phyloP scores from a whole-genome alignment of 2,329 filamentous ascomycete genomes.

The Parasarocladium wereldwijsianum region DNA sequence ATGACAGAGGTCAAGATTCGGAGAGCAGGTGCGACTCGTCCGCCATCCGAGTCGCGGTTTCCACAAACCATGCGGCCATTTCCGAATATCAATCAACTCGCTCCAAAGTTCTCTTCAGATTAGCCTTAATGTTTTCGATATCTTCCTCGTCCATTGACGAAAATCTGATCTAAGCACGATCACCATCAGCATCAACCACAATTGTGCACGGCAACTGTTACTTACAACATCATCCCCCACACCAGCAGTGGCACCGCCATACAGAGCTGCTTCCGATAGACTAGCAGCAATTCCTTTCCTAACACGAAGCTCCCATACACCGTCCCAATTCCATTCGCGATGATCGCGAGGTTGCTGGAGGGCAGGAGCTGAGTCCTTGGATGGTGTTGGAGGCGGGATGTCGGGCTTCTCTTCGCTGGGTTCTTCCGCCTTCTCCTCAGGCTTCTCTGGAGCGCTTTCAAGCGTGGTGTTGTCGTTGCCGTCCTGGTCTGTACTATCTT shows the following conservation, averaged over 20 bases:
- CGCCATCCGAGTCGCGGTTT: too few species aligned
- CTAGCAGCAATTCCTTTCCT: constrained; percentile 64
- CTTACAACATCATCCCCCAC: constrained; percentile 59
- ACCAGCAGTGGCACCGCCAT: constrained; percentile 43
- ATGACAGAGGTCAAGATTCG: too few species aligned
- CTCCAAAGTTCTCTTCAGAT: constrained; percentile 36
- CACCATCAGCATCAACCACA: not conserved
- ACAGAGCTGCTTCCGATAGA: constrained; percentile 66
- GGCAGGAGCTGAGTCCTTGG: constrained; percentile 1
- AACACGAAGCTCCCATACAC: constrained; percentile 87
- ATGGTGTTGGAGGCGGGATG: not conserved
- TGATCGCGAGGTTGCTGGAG: constrained; percentile 33
- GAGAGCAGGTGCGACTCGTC: too few species aligned
- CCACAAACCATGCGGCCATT: not conserved
- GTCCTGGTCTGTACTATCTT: too few species aligned
- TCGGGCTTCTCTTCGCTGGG: not conserved
- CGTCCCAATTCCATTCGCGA: constrained; percentile 94
- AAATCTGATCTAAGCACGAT: constrained; percentile 46
- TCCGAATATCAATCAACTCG: constrained; percentile 5
- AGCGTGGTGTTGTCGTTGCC: not conserved
- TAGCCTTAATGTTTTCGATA: constrained; percentile 42
- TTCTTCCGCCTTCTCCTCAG: constrained; percentile 4
- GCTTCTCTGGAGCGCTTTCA: constrained; percentile 5
- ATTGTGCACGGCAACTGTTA: too few species aligned
- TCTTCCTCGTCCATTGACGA: constrained; percentile 46